Base-by-base conservation (phyloP, 495 filamentous ascomycete species). In the Xylaria grammica region DNA sequence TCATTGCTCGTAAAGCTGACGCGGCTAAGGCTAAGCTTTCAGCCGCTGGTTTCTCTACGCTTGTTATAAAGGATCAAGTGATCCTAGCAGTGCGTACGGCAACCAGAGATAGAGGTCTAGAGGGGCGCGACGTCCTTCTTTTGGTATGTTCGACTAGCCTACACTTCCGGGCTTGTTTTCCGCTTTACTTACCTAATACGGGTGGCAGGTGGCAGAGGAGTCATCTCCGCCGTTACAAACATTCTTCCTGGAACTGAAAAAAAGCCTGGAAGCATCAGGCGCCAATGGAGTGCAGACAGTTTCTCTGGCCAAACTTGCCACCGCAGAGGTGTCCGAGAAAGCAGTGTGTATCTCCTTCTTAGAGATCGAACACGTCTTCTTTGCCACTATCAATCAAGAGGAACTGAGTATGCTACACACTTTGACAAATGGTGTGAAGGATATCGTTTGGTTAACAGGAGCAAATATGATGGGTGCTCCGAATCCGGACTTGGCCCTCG, bases 371-470 rank as follows among this genome's bases (percentile, higher is more conserved):
- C 4, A 42, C 2, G 60, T 69, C 3, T 65, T 79, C 11, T 69
- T 81, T 0, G 59, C 70, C 1, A 69, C 69, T 3, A 66, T 78
- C 17, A 69, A 42, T 4, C 68, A 68, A 17, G 29, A 63, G 3
- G 68, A 79, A 10, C 70, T 77, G 64, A 34, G 66, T 19, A 59
- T 17, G 2, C 42, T 81, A 3, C 75, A 74, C 17, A 20, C n/a
- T 8, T 62, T 79, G 7, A 76, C 76, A 1, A 67, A 78, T 45
- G 62, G 55, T 3, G 77, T 73, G 0, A 49, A 62, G 4, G 48
- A 67, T 15, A 45, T 81, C 1, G 22, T 78, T 9, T 81, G 78
- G 78, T 11, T 79, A 4, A 73, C 70, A 0, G 65, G 69, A 24
- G 72, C 69, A 7, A 64, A 69, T 36, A 62, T 60, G 13, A 34